These are phyloP conservation scores for Fusarium fujikuroi DNA, from an alignment of 2,329 filamentous ascomycete species.

Conservation along the genomic window DNA sequence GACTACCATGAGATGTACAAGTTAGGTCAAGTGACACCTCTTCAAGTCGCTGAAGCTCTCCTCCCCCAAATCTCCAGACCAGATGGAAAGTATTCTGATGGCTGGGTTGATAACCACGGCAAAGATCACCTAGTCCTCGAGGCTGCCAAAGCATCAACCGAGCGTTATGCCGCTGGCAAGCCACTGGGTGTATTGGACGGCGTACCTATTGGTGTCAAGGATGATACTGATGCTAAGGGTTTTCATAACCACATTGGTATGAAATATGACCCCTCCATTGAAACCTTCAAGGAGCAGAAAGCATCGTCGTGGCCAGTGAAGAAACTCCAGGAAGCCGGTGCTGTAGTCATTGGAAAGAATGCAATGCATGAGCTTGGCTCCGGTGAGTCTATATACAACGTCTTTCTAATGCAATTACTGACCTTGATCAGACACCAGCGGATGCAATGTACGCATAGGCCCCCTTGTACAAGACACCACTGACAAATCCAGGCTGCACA, in stretches of 20 bases:
- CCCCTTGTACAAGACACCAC: background rate
- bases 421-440: slow-evolving; percentile 71
- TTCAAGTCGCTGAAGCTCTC: slow-evolving; percentile 75
- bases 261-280: slow-evolving; percentile 64
- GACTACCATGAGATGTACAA: slow-evolving; percentile 84
- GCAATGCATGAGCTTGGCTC: slow-evolving; percentile 85
- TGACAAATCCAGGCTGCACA: slow-evolving; percentile 66
- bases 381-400: slow-evolving; percentile 55
- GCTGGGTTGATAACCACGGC: slow-evolving; percentile 75
- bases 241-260: slow-evolving; percentile 76
- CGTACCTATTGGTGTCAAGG: slow-evolving; percentile 85
- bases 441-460: slow-evolving; percentile 71
- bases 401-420: slow-evolving; percentile 11
- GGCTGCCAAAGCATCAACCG: slow-evolving; percentile 78
- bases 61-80: slow-evolving; percentile 73
- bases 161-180: slow-evolving; percentile 74
- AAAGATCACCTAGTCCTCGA: slow-evolving; percentile 67
- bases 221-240: slow-evolving; percentile 78
- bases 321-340: slow-evolving; percentile 78
- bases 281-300: slow-evolving; percentile 61
- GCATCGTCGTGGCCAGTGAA: slow-evolving; percentile 76
- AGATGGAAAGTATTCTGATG: slow-evolving; percentile 71
- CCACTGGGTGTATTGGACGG: slow-evolving; percentile 80
- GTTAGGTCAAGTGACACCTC: slow-evolving; percentile 75
- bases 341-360: slow-evolving; percentile 78